phyloP scores from a whole-genome alignment of 805 yeast species.

The Wickerhamia fluorescens region DNA sequence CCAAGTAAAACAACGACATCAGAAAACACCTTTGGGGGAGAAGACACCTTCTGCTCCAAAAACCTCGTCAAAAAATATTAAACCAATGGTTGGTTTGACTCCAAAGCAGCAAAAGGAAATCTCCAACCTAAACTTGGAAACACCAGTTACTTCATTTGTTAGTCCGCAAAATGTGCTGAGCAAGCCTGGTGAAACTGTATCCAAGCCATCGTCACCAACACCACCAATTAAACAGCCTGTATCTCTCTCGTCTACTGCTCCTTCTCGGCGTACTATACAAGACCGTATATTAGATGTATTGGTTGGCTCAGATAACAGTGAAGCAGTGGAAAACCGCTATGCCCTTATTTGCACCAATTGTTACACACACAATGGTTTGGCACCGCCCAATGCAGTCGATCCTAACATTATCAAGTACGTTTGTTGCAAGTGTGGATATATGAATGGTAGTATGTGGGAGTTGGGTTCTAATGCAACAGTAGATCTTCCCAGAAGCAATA shows the following conservation, averaged over 20 bases:
- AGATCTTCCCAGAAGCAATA: too few species aligned
- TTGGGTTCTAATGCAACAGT: too few species aligned
- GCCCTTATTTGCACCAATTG: conserved; percentile 72
- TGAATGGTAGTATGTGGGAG: conserved; percentile 20
- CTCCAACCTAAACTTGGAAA: conserved; percentile 2
- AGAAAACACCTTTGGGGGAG: not conserved
- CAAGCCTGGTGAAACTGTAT: not conserved
- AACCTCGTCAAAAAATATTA: not conserved
- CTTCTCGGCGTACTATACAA: conserved; percentile 17
- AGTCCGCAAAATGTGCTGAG: not conserved
- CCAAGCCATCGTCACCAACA: not conserved
- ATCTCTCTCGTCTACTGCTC: not conserved
- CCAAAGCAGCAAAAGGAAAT: conserved; percentile 3
- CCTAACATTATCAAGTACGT: conserved; percentile 47
- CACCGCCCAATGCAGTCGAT: conserved; percentile 54
- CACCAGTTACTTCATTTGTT: not conserved
- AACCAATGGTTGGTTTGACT: not conserved
- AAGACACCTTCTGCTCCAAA: not conserved
- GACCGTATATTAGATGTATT: conserved; percentile 33
- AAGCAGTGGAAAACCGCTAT: conserved; percentile 49
- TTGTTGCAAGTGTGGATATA: conserved; percentile 60
- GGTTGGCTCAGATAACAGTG: conserved; percentile 56
- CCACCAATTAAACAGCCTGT: not conserved
- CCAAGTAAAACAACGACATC: not conserved
- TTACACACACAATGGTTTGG: conserved; percentile 68